Base-by-base conservation (phyloP, 768 basidiomycete genomes). In the Tulasnella sp. region DNA sequence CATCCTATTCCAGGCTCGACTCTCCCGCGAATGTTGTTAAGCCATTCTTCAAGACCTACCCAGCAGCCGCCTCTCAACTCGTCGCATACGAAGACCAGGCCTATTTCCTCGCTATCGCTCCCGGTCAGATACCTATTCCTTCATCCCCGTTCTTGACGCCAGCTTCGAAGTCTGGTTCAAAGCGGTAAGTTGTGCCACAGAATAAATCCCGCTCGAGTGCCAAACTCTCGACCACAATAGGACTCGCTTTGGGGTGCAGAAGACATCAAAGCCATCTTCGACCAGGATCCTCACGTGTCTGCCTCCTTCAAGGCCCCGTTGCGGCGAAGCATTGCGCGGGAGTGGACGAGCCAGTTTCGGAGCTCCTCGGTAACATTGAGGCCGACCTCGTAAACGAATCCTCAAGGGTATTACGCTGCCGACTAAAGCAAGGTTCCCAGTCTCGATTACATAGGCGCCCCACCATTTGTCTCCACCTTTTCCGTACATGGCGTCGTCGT, bases 101-200 rank as follows among this genome's bases (percentile, higher is more conserved):
- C 0, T 99, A 91, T 85, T 99, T 99, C 90, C 89, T 99, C 49
- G 92, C 94, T 40, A 99, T 99, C 80, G 87, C 94, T 34, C 93
- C 94, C 15, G 95, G 95, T 3, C 97, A 99, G 87, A 99, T 99
- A 84, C 97, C 97, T 0, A 97, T 91, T 7, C 97, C 97, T 99
- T 98, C 86, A 97, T 99, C 80, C 96, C 97, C 4, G 90, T 99
- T 37, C 88, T 99, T 72, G 96, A 98, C 82, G 90, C 91, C 31
- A 90, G 84, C 79, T 99, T 99, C 81, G 94, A 96, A 82, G 96
- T 99, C 72, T 99, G 97, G 97, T 99, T 99, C 86, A 99, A 99
- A 88, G 99, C 99, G 91, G 94, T 93, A 78, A 49, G 86, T 78
- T 64, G 45, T 39, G 5, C 36, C 49, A 5, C 17, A 19, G 6